Evolutionary conservation across 140 eudicot genomes (phyloP).

Genomic region (Senecio squalidus): DNA sequence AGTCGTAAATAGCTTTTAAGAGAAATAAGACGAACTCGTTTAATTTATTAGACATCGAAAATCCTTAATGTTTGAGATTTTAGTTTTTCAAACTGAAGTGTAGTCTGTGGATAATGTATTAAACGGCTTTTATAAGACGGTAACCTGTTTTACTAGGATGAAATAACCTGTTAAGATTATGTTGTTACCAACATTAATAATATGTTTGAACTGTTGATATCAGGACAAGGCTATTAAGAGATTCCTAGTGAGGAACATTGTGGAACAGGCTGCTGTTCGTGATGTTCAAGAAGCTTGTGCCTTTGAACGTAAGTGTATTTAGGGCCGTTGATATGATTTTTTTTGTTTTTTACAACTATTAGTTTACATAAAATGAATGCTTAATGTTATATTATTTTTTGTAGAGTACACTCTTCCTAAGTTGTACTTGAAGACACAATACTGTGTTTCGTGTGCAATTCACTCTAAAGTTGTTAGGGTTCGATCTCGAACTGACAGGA

Average conservation of each 20-base stretch:
- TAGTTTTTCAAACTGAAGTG: too few species aligned
- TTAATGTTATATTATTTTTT: not conserved
- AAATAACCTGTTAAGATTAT: too few species aligned
- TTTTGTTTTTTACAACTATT: not conserved
- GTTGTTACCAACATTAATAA: not conserved
- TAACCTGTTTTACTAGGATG: too few species aligned
- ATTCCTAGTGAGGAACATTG: conserved; percentile 75
- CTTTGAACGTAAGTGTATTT: conserved; percentile 41
- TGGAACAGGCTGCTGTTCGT: conserved; percentile 81
- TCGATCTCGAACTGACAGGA: conserved; percentile 59
- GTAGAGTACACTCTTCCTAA: conserved; percentile 56
- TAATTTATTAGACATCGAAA: too few species aligned
- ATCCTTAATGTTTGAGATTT: too few species aligned
- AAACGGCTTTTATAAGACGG: too few species aligned
- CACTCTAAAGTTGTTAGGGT: conserved; percentile 83
- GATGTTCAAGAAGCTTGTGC: conserved; percentile 93
- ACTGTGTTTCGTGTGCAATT: conserved; percentile 66
- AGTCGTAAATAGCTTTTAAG: too few species aligned
- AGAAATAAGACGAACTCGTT: too few species aligned
- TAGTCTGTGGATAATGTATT: too few species aligned
- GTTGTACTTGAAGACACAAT: conserved; percentile 56
- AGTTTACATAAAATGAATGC: not conserved
- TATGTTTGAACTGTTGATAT: not conserved
- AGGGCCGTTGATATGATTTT: not conserved
- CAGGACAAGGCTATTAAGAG: conserved; percentile 85